Percentiles rank a stretch among this genome's conserved stretches.
Conservation (phyloP, 305 asterid genomes). For the Nicotiana rustica region DNA sequence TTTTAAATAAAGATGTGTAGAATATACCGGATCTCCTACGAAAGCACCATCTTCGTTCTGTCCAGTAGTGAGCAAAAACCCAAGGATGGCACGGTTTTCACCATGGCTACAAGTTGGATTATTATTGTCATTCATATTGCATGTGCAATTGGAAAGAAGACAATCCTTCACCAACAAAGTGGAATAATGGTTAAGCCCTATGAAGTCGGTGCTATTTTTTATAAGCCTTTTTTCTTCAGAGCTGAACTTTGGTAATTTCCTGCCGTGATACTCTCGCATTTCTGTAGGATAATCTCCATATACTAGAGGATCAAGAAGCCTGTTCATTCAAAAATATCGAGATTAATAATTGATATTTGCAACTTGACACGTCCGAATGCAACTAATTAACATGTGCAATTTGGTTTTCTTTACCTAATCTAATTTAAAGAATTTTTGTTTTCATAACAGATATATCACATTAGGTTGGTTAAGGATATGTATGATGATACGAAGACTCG, state of each 20-base stretch:
- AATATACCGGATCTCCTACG: slow-evolving; percentile 71
- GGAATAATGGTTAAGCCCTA: slow-evolving; percentile 81
- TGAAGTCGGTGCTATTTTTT: slow-evolving; percentile 67
- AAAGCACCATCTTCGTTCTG: slow-evolving; percentile 53
- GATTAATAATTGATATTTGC: too few species aligned
- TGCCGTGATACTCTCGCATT: slow-evolving; percentile 63
- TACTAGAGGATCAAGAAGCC: slow-evolving; percentile 76
- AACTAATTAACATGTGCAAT: too few species aligned
- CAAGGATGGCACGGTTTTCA: slow-evolving; percentile 60
- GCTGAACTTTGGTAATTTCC: slow-evolving; percentile 63
- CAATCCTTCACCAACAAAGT: slow-evolving; percentile 79
- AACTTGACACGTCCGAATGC: too few species aligned
- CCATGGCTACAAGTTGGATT: slow-evolving; percentile 51
- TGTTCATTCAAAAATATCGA: slow-evolving; percentile 30
- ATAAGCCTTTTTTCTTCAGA: slow-evolving; percentile 57
- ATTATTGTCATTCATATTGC: slow-evolving; percentile 39
- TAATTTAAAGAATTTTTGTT: too few species aligned
- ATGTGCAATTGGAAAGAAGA: slow-evolving; percentile 57
- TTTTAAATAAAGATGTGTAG: background rate
- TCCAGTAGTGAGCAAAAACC: slow-evolving; percentile 52
- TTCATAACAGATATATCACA: too few species aligned
- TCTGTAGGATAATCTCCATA: slow-evolving; percentile 85
- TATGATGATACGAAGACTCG: too few species aligned
- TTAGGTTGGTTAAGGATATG: too few species aligned
- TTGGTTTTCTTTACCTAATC: too few species aligned